Percentiles rank a stretch among this genome's conserved stretches.
Conservation (phyloP, 441 rosid species). For the Iberis amara region DNA sequence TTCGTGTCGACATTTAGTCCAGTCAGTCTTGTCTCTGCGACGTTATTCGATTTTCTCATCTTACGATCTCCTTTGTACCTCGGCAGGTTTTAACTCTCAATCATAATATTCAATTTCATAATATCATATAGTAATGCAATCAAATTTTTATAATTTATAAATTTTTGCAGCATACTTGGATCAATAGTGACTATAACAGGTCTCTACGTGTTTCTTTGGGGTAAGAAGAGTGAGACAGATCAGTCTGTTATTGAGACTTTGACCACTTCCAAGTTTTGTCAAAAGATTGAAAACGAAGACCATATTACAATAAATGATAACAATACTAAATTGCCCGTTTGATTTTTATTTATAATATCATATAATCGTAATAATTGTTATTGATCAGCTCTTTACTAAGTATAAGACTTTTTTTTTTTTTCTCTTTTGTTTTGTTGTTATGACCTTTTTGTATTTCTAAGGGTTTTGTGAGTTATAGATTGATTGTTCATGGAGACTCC, state of each 20-base stretch:
- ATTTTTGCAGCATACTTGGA: slow-evolving; percentile 36
- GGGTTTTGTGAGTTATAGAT: no score
- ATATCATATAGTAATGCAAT: neutral
- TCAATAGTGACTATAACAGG: slow-evolving; percentile 38
- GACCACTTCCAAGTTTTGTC: slow-evolving; percentile 6
- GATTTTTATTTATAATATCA: no score
- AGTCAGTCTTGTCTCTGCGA: slow-evolving; percentile 26
- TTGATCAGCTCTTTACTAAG: no score
- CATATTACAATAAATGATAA: neutral
- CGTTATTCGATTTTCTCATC: slow-evolving; percentile 31
- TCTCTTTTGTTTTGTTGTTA: no score
- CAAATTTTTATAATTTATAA: neutral
- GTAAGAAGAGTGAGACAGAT: slow-evolving; percentile 35
- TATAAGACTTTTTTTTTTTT: no score
- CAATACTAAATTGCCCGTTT: slow-evolving; percentile 22
- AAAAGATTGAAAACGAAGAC: slow-evolving; percentile 19
- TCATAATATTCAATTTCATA: neutral
- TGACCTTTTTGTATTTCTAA: no score
- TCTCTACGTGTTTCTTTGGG: slow-evolving; percentile 48
- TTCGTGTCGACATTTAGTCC: slow-evolving; percentile 32
- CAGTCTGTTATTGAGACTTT: slow-evolving; percentile 12
- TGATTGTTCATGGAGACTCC: no score
- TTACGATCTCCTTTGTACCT: slow-evolving; percentile 30
- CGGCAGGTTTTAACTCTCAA: slow-evolving; percentile 27
- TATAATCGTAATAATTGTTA: no score